These are phyloP conservation scores for Boechera divaricarpa DNA, from an alignment of 345 rosid species.

Conservation along the genomic window DNA sequence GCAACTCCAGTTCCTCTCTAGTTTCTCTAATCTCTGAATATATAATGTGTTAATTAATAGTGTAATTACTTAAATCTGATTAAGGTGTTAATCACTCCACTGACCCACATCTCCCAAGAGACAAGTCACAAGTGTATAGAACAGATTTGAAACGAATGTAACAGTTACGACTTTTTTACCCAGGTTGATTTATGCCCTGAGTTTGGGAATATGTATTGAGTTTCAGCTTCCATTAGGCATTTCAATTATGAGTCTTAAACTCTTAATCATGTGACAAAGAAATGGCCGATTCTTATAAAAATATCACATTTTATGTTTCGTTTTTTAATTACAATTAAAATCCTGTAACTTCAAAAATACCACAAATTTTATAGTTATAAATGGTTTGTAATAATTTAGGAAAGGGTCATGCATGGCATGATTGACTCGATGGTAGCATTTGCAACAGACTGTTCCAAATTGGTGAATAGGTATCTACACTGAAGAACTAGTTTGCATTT, in stretches of 20 bases:
- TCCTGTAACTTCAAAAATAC: background rate
- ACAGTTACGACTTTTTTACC: constrained; percentile 14
- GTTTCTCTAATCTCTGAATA: constrained; percentile 40
- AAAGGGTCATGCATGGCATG: too few relatives aligned
- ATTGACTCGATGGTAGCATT: too few relatives aligned
- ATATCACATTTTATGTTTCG: background rate
- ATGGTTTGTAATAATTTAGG: background rate
- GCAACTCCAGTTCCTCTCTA: constrained; percentile 78
- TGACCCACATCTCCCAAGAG: constrained; percentile 18
- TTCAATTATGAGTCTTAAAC: background rate
- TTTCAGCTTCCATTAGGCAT: background rate
- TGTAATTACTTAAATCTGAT: constrained; percentile 28
- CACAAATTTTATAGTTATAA: background rate
- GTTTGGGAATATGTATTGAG: background rate
- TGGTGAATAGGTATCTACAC: too few relatives aligned
- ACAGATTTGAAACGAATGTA: constrained; percentile 19
- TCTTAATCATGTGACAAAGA: too few relatives aligned
- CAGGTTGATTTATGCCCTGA: background rate
- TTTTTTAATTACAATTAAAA: background rate
- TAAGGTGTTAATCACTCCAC: constrained; percentile 10
- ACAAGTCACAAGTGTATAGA: constrained; percentile 37
- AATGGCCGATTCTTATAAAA: background rate
- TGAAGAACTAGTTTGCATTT: too few relatives aligned
- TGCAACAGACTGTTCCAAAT: too few relatives aligned
- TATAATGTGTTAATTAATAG: background rate